Conservation (phyloP, 768 basidiomycete species). For the Sarcomyxa edulis region DNA sequence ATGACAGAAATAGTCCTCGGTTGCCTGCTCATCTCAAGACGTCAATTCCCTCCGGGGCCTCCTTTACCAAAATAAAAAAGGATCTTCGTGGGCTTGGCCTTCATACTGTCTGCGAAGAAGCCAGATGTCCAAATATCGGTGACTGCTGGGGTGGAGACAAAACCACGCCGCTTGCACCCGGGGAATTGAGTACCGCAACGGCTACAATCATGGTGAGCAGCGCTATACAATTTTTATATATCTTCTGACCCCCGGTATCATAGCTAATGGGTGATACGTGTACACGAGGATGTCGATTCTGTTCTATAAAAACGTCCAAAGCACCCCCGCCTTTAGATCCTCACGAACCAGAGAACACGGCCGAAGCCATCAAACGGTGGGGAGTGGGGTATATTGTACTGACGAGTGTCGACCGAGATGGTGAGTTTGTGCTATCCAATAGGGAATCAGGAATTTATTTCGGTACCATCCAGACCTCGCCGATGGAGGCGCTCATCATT, state of each 20-base stretch:
- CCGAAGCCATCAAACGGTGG: conserved; percentile 97
- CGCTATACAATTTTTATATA: conserved; percentile 2
- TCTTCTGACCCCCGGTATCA: conserved; percentile 6
- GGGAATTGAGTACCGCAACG: conserved; percentile 80
- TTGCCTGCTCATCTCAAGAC: conserved; percentile 88
- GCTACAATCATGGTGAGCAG: conserved; percentile 97
- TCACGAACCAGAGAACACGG: conserved; percentile 97
- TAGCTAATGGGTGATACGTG: conserved; percentile 99
- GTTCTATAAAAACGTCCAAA: conserved; percentile 91
- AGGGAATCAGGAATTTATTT: too few relatives aligned
- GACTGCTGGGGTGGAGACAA: conserved; percentile 96
- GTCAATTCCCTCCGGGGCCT: conserved; percentile 81
- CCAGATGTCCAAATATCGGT: conserved; percentile 98
- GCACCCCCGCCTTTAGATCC: conserved; percentile 88
- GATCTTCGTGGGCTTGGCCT: conserved; percentile 88
- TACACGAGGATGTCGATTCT: conserved; percentile 96
- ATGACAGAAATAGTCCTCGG: conserved; percentile 53
- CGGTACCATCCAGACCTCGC: conserved; percentile 57
- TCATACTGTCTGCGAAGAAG: conserved; percentile 98
- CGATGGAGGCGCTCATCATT: conserved; percentile 91
- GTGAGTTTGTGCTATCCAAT: conserved; percentile 35
- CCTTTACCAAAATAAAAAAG: conserved; percentile 90
- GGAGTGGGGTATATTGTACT: conserved; percentile 96
- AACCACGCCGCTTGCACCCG: conserved; percentile 59
- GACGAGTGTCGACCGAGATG: conserved; percentile 95